Base-by-base conservation (phyloP, 2,329 filamentous ascomycete species). In the Pochonia chlamydosporia region DNA sequence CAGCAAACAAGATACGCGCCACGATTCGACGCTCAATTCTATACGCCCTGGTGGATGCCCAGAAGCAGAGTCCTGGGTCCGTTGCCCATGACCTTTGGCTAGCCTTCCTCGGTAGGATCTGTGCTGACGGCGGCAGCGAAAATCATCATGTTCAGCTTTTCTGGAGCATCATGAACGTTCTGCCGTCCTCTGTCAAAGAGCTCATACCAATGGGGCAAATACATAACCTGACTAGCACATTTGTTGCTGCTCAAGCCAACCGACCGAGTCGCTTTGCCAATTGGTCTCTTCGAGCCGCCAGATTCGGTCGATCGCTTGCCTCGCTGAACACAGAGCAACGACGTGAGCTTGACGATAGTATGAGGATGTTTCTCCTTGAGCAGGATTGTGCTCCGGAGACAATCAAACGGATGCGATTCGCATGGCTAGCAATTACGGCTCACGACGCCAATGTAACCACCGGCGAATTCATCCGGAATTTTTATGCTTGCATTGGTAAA, bases 381-480 rank as follows among this genome's bases (percentile, higher is more conserved):
- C 46, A 49, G 33, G 50, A 47, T n/a, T 40, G 18, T 14, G 20
- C 14, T n/a, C 16, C 43, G 3, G 49, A 54, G n/a, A 46, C 11
- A 16, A 37, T 40, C 2, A 37, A 45, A 33, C 49, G 48, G 14
- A 26, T 54, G 33, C 50, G 49, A 1, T 58, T 54, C 39, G 47
- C 56, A 3, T 61, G 58, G 59, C 43, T 60, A 5, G 31, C 56
- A 2, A 50, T 52, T 41, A 52, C 52, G 39, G 54, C 57, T 2
- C 48, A 57, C 30, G 49, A 54, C 21, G 14, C 50, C 7, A 23
- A 37, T 4, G 30, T 46, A 6, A 52, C 50, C 9, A 52, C 47
- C 11, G 24, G 52, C n/a, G 42, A 46, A 3, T 54, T 60, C 20
- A 25, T 51, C 26, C 30, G 40, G 8, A 41, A 43, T 2, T 53